phyloP scores from a whole-genome alignment of 495 filamentous ascomycete species.

The Entonaema liquescens region DNA sequence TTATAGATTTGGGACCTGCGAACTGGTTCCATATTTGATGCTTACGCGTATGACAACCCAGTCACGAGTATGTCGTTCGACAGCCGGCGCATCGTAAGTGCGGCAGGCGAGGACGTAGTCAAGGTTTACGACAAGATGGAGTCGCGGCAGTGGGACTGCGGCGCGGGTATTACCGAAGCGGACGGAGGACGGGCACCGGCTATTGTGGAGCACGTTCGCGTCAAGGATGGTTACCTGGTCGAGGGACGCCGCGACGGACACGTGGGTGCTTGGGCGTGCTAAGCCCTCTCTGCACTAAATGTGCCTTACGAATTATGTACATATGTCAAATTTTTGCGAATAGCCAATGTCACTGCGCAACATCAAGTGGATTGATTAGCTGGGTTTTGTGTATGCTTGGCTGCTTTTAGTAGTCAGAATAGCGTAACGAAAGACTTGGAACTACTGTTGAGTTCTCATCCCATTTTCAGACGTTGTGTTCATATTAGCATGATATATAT shows the following conservation, averaged over 20 bases:
- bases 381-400: neutral
- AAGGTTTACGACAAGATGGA: conserved; percentile 99
- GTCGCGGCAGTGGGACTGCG: conserved; percentile 96
- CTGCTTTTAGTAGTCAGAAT: neutral
- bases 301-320: conserved; percentile 16
- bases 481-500: neutral
- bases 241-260: conserved; percentile 90
- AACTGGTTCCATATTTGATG: conserved; percentile 94
- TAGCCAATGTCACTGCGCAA: conserved; percentile 12
- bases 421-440: neutral
- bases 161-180: conserved; percentile 73
- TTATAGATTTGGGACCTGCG: conserved; percentile 96
- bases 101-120: conserved; percentile 88
- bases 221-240: conserved; percentile 93
- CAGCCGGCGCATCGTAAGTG: conserved; percentile 85
- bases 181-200: conserved; percentile 68
- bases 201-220: conserved; percentile 85
- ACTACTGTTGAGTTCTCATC: neutral
- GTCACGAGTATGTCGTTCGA: conserved; percentile 99
- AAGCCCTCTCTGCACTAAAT: conserved; percentile 23
- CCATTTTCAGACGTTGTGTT: neutral
- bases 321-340: conserved; percentile 25
- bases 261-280: conserved; percentile 93
- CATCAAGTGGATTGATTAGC: neutral
- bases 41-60: conserved; percentile 92